phyloP scores from a whole-genome alignment of 73 alveolate species.

The Durusdinium trenchii region DNA sequence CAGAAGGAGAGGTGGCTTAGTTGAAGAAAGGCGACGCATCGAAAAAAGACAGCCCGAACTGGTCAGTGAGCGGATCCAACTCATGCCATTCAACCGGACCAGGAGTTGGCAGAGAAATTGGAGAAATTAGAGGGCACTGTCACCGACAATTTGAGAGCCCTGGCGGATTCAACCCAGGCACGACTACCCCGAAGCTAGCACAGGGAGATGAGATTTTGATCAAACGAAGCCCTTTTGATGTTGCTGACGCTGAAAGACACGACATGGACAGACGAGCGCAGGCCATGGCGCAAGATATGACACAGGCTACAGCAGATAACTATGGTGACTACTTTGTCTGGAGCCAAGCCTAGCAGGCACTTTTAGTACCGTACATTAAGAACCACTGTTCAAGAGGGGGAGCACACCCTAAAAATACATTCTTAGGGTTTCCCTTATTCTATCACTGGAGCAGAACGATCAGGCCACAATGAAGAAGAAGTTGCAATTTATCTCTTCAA shows the following conservation, averaged over 20 bases:
- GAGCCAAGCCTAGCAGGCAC: background rate
- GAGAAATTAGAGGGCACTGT: background rate
- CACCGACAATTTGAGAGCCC: background rate
- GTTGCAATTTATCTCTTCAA: background rate
- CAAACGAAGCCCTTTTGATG: background rate
- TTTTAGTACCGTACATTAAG: background rate
- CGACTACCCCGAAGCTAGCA: background rate
- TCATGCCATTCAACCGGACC: background rate
- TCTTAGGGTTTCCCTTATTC: background rate
- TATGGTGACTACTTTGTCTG: background rate
- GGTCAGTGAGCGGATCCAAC: background rate
- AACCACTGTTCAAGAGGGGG: background rate
- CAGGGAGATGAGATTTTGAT: background rate
- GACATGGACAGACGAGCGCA: background rate
- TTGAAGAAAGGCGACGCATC: background rate
- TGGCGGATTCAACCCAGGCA: slow-evolving; percentile 7
- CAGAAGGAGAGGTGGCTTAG: background rate
- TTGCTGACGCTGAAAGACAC: background rate
- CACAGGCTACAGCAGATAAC: background rate
- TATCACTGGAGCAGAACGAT: too few species aligned
- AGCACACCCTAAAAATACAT: background rate
- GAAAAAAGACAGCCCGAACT: background rate
- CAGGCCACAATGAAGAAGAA: slow-evolving; percentile 9
- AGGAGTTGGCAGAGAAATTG: slow-evolving; percentile 3
- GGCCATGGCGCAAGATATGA: background rate